Conservation (phyloP, 495 filamentous ascomycete genomes). For the Talaromyces ruber region DNA sequence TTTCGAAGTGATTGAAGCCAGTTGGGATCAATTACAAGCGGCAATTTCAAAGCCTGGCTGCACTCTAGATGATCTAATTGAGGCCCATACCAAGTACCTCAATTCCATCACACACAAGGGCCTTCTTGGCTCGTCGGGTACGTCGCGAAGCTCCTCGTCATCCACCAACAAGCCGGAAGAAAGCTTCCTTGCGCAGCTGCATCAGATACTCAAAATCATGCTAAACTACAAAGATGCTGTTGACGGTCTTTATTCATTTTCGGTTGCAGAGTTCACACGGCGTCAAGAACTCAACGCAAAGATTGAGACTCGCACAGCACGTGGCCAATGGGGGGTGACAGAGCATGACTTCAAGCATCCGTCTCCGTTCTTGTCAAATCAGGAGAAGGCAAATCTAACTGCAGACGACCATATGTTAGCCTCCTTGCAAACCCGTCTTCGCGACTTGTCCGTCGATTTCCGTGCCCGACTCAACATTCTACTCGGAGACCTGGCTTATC, state of each 20-base stretch:
- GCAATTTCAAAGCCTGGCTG: slow-evolving; percentile 71
- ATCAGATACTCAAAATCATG: slow-evolving; percentile 91
- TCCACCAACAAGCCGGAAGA: slow-evolving; percentile 51
- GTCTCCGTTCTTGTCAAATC: neutral
- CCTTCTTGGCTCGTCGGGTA: slow-evolving; percentile 57
- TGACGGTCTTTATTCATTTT: slow-evolving; percentile 89
- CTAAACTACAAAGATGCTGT: slow-evolving; percentile 88
- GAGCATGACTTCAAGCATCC: slow-evolving; percentile 38
- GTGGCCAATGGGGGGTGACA: slow-evolving; percentile 54
- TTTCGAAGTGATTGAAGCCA: slow-evolving; percentile 94
- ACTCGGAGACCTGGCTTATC: slow-evolving; percentile 82
- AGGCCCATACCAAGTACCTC: slow-evolving; percentile 83
- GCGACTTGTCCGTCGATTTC: slow-evolving; percentile 65
- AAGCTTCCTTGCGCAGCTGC: slow-evolving; percentile 83
- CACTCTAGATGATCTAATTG: slow-evolving; percentile 92
- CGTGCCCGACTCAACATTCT: slow-evolving; percentile 64
- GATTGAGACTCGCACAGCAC: slow-evolving; percentile 54
- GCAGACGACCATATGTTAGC: slow-evolving; percentile 61
- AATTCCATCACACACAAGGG: slow-evolving; percentile 95
- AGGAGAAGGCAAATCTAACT: slow-evolving; percentile 17
- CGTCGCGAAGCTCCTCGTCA: slow-evolving; percentile 28
- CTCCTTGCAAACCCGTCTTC: slow-evolving; percentile 62
- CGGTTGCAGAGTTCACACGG: slow-evolving; percentile 84
- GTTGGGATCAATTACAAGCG: slow-evolving; percentile 80
- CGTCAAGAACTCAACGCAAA: slow-evolving; percentile 76